phyloP scores from a whole-genome alignment of 148 eudicot species.

The Chenopodium album region DNA sequence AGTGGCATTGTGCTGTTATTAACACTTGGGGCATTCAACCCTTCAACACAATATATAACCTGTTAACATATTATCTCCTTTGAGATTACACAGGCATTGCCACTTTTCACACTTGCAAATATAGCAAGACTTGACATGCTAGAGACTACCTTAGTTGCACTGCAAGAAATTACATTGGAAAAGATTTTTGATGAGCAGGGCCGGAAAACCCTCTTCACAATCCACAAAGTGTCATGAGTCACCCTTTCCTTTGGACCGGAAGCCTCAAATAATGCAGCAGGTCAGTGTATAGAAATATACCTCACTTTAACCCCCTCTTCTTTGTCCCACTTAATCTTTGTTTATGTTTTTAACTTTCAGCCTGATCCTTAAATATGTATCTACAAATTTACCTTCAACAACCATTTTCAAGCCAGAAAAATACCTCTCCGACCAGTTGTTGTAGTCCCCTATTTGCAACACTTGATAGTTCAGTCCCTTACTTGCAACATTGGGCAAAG shows the following conservation, averaged over 20 bases:
- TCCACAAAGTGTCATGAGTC: too few species aligned
- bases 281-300: conserved; percentile 21
- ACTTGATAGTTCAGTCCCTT: too few species aligned
- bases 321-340: background rate
- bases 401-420: too few species aligned
- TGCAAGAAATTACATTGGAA: conserved; percentile 66
- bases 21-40: background rate
- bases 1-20: background rate
- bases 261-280: conserved; percentile 78
- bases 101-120: conserved; percentile 70
- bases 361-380: background rate
- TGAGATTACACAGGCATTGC: conserved; percentile 49
- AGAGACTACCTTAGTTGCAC: conserved; percentile 72
- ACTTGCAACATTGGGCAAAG: too few species aligned
- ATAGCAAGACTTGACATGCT: conserved; percentile 82
- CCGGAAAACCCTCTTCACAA: conserved; percentile 40
- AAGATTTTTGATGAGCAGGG: conserved; percentile 69
- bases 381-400: too few species aligned
- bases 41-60: background rate
- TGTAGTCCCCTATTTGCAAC: too few species aligned
- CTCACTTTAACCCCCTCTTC: background rate
- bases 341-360: background rate
- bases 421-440: too few species aligned
- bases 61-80: background rate
- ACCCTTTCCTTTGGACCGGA: too few species aligned